Evolutionary conservation across 139 green algal genomes (phyloP).

Genomic region (Chloropicon primus): DNA sequence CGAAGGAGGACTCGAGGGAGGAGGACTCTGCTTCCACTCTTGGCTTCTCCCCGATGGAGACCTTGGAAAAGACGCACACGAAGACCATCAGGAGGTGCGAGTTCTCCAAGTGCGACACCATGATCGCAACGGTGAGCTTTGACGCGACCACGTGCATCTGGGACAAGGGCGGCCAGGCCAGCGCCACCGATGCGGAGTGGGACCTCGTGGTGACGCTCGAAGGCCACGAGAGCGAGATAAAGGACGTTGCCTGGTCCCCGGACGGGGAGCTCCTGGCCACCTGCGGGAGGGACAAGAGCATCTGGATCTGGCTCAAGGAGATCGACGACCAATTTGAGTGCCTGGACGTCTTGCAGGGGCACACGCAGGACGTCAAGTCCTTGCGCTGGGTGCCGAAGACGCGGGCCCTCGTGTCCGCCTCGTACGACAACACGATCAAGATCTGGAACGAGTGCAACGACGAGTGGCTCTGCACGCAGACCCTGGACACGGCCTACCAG

Average conservation of each 20-base stretch:
- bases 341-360: constrained; percentile 82
- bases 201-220: constrained; percentile 70
- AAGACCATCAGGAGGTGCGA: constrained; percentile 51
- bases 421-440: constrained; percentile 89
- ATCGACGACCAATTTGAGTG: constrained; percentile 78
- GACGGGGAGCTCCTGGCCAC: constrained; percentile 67
- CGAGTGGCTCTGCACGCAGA: constrained; percentile 18
- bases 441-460: constrained; percentile 46
- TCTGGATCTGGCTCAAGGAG: constrained; percentile 77
- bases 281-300: constrained; percentile 82
- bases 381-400: constrained; percentile 77
- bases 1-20: constrained; percentile 1
- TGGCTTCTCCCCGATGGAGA: background rate
- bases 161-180: constrained; percentile 28
- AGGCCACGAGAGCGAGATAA: constrained; percentile 94
- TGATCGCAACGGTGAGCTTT: constrained; percentile 76
- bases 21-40: background rate
- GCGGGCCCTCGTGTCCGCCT: constrained; percentile 64
- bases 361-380: constrained; percentile 83
- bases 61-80: constrained; percentile 61
- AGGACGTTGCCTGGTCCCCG: constrained; percentile 74
- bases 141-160: constrained; percentile 76
- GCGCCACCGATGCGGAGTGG: constrained; percentile 39
- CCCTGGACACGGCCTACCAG: constrained; percentile 5
- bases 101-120: constrained; percentile 65